phyloP scores from a whole-genome alignment of 2,329 filamentous ascomycete species.

The Gliomastix tumulicola region DNA sequence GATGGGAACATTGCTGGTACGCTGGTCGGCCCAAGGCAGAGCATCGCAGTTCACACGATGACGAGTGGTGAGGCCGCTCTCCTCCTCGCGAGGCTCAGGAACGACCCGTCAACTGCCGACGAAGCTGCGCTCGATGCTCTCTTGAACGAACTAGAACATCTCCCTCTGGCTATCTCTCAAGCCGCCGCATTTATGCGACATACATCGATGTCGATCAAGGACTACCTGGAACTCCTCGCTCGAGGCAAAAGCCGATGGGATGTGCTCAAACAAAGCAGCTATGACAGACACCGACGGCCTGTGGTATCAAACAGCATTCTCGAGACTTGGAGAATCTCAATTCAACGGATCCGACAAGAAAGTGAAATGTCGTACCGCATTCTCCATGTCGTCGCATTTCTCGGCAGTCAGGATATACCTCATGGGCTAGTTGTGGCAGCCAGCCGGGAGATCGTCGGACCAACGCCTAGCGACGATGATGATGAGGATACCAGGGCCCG shows the following conservation, averaged over 20 bases:
- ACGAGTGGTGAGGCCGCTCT: neutral
- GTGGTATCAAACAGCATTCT: neutral
- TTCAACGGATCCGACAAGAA: neutral
- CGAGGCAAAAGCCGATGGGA: neutral
- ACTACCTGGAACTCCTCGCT: neutral
- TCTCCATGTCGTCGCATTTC: neutral
- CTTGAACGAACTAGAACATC: neutral
- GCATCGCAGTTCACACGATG: neutral
- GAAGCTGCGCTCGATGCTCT: neutral
- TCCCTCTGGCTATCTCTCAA: neutral
- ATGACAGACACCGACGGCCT: neutral
- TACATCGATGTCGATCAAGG: neutral
- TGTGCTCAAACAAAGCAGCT: neutral
- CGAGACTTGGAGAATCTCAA: neutral
- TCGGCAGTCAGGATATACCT: neutral
- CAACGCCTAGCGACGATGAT: neutral
- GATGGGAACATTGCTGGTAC: neutral
- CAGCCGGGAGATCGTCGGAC: neutral
- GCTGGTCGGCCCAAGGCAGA: neutral
- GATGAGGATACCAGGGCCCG: neutral
- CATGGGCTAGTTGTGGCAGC: neutral
- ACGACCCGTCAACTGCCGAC: neutral
- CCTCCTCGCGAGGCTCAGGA: neutral
- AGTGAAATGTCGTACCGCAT: neutral
- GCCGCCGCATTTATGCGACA: neutral